Evolutionary conservation across 2,329 filamentous ascomycete genomes (phyloP).

Genomic region (Biscogniauxia sp.): DNA sequence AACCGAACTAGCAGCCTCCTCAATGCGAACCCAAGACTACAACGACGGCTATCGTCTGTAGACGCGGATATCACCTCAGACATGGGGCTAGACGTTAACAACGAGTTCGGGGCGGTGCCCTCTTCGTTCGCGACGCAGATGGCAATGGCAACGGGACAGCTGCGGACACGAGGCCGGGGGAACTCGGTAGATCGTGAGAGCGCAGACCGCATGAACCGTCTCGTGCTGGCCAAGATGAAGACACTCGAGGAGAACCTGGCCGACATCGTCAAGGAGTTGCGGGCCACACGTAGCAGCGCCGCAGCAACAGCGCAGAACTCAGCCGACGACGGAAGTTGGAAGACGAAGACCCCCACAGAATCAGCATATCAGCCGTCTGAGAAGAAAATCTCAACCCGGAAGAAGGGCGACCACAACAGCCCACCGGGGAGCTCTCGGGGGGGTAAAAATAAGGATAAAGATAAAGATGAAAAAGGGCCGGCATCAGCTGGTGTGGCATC

Average conservation of each 20-base stretch:
- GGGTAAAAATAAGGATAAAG: slow-evolving; percentile 5
- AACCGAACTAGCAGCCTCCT: slow-evolving; percentile 54
- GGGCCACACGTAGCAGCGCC: slow-evolving; percentile 52
- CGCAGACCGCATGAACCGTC: slow-evolving; percentile 70
- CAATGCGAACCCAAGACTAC: slow-evolving; percentile 46
- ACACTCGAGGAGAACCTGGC: slow-evolving; percentile 87
- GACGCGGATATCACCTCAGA: slow-evolving; percentile 76
- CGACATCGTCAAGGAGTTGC: slow-evolving; percentile 80
- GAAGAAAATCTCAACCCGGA: slow-evolving; percentile 2
- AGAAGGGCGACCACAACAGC: not conserved
- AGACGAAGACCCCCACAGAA: not conserved
- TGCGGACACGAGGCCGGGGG: slow-evolving; percentile 43
- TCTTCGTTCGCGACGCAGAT: slow-evolving; percentile 81
- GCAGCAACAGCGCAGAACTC: slow-evolving; percentile 52
- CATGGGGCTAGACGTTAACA: slow-evolving; percentile 58
- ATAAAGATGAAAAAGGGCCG: not conserved
- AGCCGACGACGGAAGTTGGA: slow-evolving; percentile 41
- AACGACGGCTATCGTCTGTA: slow-evolving; percentile 58
- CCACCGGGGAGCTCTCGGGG: not conserved
- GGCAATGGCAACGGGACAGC: slow-evolving; percentile 65
- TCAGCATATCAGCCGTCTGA: not conserved
- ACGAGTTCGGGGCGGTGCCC: slow-evolving; percentile 62
- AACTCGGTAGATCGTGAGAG: slow-evolving; percentile 35
- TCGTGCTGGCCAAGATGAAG: slow-evolving; percentile 89
- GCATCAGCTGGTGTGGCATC: not conserved